Evolutionary conservation across 371 early-diverging fungal genomes (phyloP), one percentile per base, ranked within the genome.

Genomic region (Apophysomyces ossiformis): DNA sequence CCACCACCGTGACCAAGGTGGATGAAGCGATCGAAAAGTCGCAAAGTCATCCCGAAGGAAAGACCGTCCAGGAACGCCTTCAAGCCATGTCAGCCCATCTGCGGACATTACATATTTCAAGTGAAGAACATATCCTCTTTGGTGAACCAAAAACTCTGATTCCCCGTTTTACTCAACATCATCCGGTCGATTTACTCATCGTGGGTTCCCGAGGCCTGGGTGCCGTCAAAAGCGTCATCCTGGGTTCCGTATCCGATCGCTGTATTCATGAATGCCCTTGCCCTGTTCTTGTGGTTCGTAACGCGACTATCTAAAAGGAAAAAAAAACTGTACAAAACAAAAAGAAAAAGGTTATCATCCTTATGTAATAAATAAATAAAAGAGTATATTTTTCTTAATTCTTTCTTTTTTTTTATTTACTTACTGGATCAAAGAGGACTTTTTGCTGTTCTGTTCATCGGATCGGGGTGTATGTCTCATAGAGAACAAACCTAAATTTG

Each of bases 151-250:
- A 75, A 45, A 35, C 59, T 0, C 58, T 78, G 15, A 65, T 83
- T 7, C 83, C 83, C 39, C 73, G 77, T 8, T 83, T 71, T 50
- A 83, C 83, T 3, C 69, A 78, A 50, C 58, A 76, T 8, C 65
- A 81, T 43, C 69, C 72, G 4, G 84, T 84, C 1, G 80, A 84
- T 67, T 65, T 84, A 37, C 67, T 84, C 7, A 74, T 84, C 38
- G 75, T 84, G 35, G 84, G 84, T 13, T 81, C 84, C 11, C 71
- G 84, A 46, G 84, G 84, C 65, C 65, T 84, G 46, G 75, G 82
- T 46, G 69, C 73, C 32, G 74, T 84, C 45, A 84, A 81, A 69
- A 81, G 78, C 35, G 81, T 80, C 47, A 70, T 84, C 59, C 64
- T 84, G 35, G 84, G 84, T 8, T 84, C 84, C 13, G 84, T 84